phyloP scores from a whole-genome alignment of 1,139 yeast genomes.

The Kodamaea derodonti region DNA sequence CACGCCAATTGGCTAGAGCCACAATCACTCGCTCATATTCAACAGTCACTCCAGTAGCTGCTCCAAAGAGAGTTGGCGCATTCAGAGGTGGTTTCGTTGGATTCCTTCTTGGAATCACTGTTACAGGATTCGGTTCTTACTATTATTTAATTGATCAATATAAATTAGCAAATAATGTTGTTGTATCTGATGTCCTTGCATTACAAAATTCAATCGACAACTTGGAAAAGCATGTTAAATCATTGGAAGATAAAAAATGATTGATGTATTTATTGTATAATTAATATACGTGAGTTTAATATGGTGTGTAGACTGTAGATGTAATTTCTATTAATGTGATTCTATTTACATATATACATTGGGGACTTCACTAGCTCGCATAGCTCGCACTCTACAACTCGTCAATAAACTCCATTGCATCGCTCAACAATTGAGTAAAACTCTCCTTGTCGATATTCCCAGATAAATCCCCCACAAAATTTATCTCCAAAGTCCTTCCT shows the following conservation, averaged over 20 bases:
- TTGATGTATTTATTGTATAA: too few relatives aligned
- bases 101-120: conserved; percentile 70
- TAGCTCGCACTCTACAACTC: too few relatives aligned
- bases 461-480: conserved; percentile 35
- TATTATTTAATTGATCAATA: conserved; percentile 76
- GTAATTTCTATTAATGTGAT: too few relatives aligned
- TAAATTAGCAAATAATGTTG: conserved; percentile 65
- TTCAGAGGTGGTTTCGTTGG: conserved; percentile 72
- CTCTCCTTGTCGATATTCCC: conserved; percentile 19
- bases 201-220: conserved; percentile 65
- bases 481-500: conserved; percentile 48
- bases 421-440: conserved; percentile 27
- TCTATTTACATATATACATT: too few relatives aligned
- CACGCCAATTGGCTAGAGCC: conserved; percentile 20
- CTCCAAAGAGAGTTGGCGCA: conserved; percentile 48
- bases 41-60: conserved; percentile 20
- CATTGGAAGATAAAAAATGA: conserved; percentile 44
- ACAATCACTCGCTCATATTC: conserved; percentile 28
- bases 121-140: conserved; percentile 74
- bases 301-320: too few relatives aligned
- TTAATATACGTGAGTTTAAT: too few relatives aligned
- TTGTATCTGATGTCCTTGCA: conserved; percentile 69
- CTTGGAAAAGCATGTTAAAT: conserved; percentile 63
- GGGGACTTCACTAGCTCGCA: too few relatives aligned
- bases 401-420: conserved; percentile 22